Base-by-base conservation (phyloP, 2,329 filamentous ascomycete genomes). In the Apiospora malaysiana region DNA sequence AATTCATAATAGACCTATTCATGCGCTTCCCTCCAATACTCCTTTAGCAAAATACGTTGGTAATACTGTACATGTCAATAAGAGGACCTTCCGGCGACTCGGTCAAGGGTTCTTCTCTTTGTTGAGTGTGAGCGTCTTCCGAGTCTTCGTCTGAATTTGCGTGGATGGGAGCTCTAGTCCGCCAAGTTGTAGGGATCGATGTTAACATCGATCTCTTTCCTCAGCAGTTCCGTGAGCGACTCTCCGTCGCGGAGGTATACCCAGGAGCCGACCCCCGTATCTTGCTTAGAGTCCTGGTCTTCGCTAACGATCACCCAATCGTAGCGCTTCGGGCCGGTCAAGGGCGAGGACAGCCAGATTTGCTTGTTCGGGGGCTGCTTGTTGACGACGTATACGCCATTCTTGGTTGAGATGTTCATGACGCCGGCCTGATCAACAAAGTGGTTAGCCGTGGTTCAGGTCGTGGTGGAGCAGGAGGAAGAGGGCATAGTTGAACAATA, bases 291-390 rank as follows among this genome's bases (percentile, higher is more conserved):
- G 77, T 90, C 83, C 85, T 94, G 92, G 43, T 88, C 86, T 76
- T 96, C 93, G 71, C 91, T 90, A 66, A 85, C 76, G 68, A 95
- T 81, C 70, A 97, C 92, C 89, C 93, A 99, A 82, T 98, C 95
- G 84, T 92, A 99, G 71, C 95, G 91, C 84, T 98, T 98, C 18
- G 96, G 96, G 0, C 96, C 96, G 7, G 93, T 95, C 69, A 94
- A 85, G 4, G 96, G 96, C 59, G 94, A 97, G 47, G 94, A 96
- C 65, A 98, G 90, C 96, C 96, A 99, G 79, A 99, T 97, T 80
- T 93, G 96, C 86, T 94, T 96, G 86, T 98, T 98, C 25, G 95
- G 94, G 0, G 96, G 96, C 82, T 99, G 96, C 83, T 99, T 99
- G 89, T 99, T 99, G 83, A 99, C 88, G 72, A 99, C 93, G 80